Conservation (phyloP, 1,284 basidiomycete species). For the Ganoderma multipileum region DNA sequence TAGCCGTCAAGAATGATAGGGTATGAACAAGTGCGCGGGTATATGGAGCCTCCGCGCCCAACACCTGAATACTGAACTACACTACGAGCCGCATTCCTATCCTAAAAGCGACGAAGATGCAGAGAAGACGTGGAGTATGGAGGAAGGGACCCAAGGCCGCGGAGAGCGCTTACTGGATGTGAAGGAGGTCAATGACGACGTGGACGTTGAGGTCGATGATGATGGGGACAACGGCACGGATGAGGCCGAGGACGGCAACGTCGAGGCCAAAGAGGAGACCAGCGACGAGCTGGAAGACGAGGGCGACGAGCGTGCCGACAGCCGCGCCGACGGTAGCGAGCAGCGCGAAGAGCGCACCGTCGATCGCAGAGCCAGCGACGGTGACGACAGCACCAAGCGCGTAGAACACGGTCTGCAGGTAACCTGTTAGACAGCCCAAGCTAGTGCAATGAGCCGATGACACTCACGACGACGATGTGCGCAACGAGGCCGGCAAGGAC, state of each 20-base stretch:
- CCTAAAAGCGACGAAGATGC: slow-evolving; percentile 23
- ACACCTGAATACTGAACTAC: not conserved
- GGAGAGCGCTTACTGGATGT: slow-evolving; percentile 25
- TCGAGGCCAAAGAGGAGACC: slow-evolving; percentile 21
- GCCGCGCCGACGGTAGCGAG: slow-evolving; percentile 41
- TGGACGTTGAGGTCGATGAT: slow-evolving; percentile 34
- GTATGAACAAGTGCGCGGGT: slow-evolving; percentile 11
- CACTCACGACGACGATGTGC: slow-evolving; percentile 35
- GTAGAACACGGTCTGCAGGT: slow-evolving; percentile 41
- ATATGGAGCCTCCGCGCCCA: slow-evolving; percentile 2
- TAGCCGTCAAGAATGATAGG: not conserved
- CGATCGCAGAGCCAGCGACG: slow-evolving; percentile 38
- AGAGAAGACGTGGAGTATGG: not conserved
- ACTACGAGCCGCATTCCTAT: not conserved
- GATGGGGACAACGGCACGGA: slow-evolving; percentile 29
- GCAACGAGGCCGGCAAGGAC: slow-evolving; percentile 43
- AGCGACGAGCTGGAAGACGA: slow-evolving; percentile 41
- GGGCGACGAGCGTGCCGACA: slow-evolving; percentile 37
- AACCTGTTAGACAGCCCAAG: not conserved
- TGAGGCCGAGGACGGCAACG: slow-evolving; percentile 37
- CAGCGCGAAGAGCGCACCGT: slow-evolving; percentile 34
- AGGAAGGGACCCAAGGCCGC: not conserved
- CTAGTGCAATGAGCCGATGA: not conserved
- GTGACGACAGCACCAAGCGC: slow-evolving; percentile 46
- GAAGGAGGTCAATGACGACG: slow-evolving; percentile 32